phyloP scores from a whole-genome alignment of 208 protist species.

The Plasmodiophora brassicae region DNA sequence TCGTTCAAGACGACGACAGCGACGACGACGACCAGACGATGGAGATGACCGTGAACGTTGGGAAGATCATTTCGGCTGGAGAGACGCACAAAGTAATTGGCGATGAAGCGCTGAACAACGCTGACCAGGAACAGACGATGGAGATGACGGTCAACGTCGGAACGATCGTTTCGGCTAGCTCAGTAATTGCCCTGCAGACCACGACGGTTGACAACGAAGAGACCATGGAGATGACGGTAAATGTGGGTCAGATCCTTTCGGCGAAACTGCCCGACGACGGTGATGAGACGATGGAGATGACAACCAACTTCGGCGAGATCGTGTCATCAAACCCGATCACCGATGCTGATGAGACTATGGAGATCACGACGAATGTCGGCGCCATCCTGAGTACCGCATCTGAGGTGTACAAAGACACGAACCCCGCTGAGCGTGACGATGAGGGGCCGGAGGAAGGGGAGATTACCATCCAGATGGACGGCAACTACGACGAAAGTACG shows the following conservation, averaged over 20 bases:
- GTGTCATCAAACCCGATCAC: too few species aligned
- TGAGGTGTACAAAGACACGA: too few species aligned
- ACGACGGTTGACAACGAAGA: not conserved
- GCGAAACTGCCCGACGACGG: too few species aligned
- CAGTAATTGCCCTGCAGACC: too few species aligned
- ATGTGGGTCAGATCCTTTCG: not conserved
- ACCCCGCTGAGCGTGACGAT: too few species aligned
- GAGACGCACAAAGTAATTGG: too few species aligned
- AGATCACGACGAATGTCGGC: not conserved
- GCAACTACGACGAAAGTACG: too few species aligned
- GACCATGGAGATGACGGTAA: slow-evolving; percentile 16
- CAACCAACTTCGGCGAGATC: too few species aligned
- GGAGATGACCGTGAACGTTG: slow-evolving; percentile 15
- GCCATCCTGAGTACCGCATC: not conserved
- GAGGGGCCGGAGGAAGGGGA: too few species aligned
- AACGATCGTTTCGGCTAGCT: not conserved
- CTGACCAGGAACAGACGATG: not conserved
- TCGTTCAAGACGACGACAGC: not conserved
- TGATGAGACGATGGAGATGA: too few species aligned
- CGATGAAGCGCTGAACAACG: too few species aligned
- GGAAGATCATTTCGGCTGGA: not conserved
- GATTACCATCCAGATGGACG: too few species aligned
- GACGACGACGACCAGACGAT: not conserved
- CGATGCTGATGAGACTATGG: not conserved
- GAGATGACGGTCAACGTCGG: slow-evolving; percentile 14